Evolutionary conservation across 78 protist genomes (phyloP).

Genomic region (Anaeramoeba ignava): DNA sequence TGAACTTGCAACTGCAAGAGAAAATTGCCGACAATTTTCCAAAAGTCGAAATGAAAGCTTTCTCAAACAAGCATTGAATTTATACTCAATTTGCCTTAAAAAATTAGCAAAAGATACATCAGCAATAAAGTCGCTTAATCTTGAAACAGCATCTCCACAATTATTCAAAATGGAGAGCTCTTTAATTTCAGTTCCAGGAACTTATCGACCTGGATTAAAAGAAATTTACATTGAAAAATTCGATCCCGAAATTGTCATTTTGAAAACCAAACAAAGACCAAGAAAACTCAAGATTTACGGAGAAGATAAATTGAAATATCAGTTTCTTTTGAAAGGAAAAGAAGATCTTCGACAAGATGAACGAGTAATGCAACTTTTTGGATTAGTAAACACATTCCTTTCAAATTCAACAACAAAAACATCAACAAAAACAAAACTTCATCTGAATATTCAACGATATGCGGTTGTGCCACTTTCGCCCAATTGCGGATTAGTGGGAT

Average conservation of each 20-base stretch:
- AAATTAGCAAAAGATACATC: neutral
- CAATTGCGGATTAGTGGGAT: neutral
- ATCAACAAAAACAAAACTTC: neutral
- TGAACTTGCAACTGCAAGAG: neutral
- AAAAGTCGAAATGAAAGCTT: neutral
- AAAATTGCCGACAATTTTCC: neutral
- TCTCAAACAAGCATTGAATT: neutral
- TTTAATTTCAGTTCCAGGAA: neutral
- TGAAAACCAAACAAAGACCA: neutral
- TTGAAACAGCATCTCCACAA: neutral
- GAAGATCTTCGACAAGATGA: neutral
- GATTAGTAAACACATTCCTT: neutral
- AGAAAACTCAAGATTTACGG: neutral
- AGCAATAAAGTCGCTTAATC: neutral
- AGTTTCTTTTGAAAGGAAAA: neutral
- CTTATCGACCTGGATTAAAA: neutral
- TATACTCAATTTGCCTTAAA: neutral
- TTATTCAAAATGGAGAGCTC: neutral
- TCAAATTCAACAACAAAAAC: neutral
- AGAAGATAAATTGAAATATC: neutral
- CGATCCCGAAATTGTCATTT: neutral
- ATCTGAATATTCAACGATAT: neutral
- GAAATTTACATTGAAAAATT: neutral
- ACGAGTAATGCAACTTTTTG: constrained; percentile 1
- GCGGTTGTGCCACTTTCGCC: neutral